Evolutionary conservation across 2,329 filamentous ascomycete species (phyloP), one percentile per base, ranked within the genome.

Genomic region (Periglandula ipomoeae): DNA sequence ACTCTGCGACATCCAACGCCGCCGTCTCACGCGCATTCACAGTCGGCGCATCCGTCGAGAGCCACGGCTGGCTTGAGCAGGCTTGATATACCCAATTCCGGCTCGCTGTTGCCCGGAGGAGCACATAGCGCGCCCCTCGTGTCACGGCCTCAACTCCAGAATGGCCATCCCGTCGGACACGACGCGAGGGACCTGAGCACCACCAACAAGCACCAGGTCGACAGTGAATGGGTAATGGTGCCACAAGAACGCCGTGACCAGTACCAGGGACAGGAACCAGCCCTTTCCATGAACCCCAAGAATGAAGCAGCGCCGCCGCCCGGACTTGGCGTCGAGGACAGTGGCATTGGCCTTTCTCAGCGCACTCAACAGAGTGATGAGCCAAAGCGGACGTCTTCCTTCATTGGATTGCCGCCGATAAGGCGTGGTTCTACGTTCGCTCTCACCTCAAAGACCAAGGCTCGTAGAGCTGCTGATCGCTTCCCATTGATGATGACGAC

Each of bases 331-430:
- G 24, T 46, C 26, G 50, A 52, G 19, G 50, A 52, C 20, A 43
- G 45, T 20, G 46, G 46, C 15, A 43, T 50, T 24, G 50, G 17
- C 13, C 41, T 50, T 5, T 51, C 53, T 17, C 55, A 53, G 38
- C 46, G 52, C 47, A 54, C 42, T 39, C 49, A 20, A 46, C 51
- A 46, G 26, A 48, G 50, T 10, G 58, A 59, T 42, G 55, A 55
- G n/a, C 65, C 69, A 32, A 63, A 69, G 35, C 68, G 72, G 27
- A 64, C 70, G 10, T 67, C 73, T 1, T 79, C 76, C 1, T 82
- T 82, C 53, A 65, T 74, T 20, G 76, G 76, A 1, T 61, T 84
- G 34, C 79, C 80, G 3, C 77, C 76, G 1, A 80, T 83, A 50
- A 71, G 77, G 41, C 70, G 77, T 27, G 72, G 70, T 13, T 82